Conservation (phyloP, 2,329 filamentous ascomycete genomes). For the Claviceps spartinae region DNA sequence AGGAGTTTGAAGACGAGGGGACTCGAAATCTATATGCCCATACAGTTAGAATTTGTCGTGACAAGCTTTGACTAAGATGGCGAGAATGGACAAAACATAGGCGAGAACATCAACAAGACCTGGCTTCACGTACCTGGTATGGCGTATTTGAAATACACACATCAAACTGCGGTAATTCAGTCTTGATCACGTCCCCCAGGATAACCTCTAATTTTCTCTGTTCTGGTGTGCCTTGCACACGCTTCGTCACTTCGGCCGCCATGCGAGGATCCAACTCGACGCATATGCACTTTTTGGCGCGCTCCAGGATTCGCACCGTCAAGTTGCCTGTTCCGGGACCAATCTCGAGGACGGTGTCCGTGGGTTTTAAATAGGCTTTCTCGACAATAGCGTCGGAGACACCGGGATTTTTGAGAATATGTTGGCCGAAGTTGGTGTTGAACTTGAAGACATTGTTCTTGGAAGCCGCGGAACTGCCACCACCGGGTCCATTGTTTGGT, state of each 20-base stretch:
- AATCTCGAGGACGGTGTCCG: conserved; percentile 80
- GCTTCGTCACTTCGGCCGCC: conserved; percentile 88
- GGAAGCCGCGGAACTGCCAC: conserved; percentile 6
- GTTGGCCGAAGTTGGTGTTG: conserved; percentile 76
- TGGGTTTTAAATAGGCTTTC: conserved; percentile 83
- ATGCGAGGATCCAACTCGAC: conserved; percentile 93
- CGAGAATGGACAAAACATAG: background rate
- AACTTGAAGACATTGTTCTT: conserved; percentile 92
- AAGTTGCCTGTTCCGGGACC: conserved; percentile 83
- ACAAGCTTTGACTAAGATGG: too few species aligned
- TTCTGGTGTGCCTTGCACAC: conserved; percentile 78
- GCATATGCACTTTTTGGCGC: conserved; percentile 67
- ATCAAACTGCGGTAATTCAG: conserved; percentile 61
- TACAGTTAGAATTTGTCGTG: too few species aligned
- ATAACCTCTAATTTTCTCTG: conserved; percentile 77
- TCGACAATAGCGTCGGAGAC: conserved; percentile 56
- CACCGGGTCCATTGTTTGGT: conserved; percentile 12
- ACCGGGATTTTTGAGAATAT: conserved; percentile 87
- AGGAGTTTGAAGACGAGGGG: conserved; percentile 87
- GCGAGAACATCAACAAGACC: background rate
- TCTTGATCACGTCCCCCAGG: conserved; percentile 80
- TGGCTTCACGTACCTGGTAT: conserved; percentile 37
- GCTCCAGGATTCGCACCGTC: conserved; percentile 78
- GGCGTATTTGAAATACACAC: conserved; percentile 62
- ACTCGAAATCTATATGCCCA: conserved; percentile 54